Percentiles rank a stretch among this genome's conserved stretches.
Evolutionary conservation across 495 filamentous ascomycete genomes (phyloP).

Genomic region (Neurospora sp.): DNA sequence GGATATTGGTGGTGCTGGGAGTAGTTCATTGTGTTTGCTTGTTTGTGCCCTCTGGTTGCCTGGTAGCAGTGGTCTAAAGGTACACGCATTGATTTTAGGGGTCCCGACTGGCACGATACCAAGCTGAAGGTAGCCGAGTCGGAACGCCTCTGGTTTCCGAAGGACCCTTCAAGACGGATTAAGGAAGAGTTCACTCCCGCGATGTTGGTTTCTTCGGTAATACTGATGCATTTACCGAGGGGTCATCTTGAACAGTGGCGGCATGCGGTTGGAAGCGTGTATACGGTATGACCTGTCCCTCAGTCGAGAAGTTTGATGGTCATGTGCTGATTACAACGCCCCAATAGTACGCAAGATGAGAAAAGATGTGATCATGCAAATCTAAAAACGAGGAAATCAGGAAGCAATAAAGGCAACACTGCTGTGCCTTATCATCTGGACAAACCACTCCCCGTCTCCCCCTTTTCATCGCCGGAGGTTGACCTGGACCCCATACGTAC

Average conservation of each 20-base stretch:
- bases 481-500: neutral
- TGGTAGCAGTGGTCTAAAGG: neutral
- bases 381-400: neutral
- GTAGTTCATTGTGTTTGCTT: neutral
- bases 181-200: neutral
- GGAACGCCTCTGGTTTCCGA: neutral
- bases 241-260: neutral
- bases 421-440: neutral
- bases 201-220: neutral
- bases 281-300: neutral
- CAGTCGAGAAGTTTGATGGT: neutral
- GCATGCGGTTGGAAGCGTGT: neutral
- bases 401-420: neutral
- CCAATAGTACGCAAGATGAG: neutral
- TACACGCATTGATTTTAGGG: neutral
- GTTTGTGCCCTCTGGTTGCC: neutral
- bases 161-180: no score
- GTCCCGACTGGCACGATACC: neutral
- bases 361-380: neutral
- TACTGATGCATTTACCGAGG: neutral
- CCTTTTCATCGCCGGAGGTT: neutral
- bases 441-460: neutral
- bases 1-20: neutral
- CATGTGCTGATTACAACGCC: neutral
- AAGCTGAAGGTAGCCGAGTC: neutral